A percentile compares a stretch with the other conserved stretches of the same genome.
Conservation (phyloP, 2,329 filamentous ascomycete species). For the Fusarium sp. region DNA sequence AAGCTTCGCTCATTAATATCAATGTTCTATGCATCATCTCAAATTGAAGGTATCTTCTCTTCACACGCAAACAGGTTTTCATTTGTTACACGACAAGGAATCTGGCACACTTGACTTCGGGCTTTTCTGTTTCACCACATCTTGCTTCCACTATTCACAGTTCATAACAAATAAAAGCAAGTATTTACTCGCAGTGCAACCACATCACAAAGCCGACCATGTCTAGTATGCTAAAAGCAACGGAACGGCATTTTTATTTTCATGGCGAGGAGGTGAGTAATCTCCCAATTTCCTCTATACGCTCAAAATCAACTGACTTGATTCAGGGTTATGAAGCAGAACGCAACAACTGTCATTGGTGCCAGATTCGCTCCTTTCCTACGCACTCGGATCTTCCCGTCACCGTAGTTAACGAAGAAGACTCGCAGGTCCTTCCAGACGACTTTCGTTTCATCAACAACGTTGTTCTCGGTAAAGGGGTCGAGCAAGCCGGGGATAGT, state of each 20-base stretch:
- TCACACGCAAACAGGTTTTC: background rate
- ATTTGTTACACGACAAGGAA: background rate
- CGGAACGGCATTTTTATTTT: slow-evolving; percentile 63
- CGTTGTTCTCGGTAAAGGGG: slow-evolving; percentile 70
- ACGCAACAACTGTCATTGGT: slow-evolving; percentile 68
- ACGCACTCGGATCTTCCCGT: slow-evolving; percentile 66
- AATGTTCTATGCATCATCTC: background rate
- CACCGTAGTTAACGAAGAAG: slow-evolving; percentile 73
- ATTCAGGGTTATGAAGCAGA: slow-evolving; percentile 56
- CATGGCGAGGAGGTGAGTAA: slow-evolving; percentile 57
- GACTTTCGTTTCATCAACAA: slow-evolving; percentile 77
- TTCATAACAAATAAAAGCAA: background rate
- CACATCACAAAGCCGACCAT: background rate
- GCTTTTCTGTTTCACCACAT: background rate
- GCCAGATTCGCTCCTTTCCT: slow-evolving; percentile 69
- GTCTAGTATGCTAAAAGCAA: slow-evolving; percentile 61
- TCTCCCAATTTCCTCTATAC: background rate
- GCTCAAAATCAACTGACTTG: slow-evolving; percentile 1
- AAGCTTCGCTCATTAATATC: background rate
- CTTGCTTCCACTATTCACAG: background rate
- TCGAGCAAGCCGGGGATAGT: slow-evolving; percentile 69
- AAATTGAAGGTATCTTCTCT: background rate
- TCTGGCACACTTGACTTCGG: background rate
- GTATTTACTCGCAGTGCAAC: background rate
- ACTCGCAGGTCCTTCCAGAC: slow-evolving; percentile 68